These are phyloP conservation scores for Thalassiosira profunda DNA, from an alignment of 108 stramenopile genomes.

Conservation along the genomic window DNA sequence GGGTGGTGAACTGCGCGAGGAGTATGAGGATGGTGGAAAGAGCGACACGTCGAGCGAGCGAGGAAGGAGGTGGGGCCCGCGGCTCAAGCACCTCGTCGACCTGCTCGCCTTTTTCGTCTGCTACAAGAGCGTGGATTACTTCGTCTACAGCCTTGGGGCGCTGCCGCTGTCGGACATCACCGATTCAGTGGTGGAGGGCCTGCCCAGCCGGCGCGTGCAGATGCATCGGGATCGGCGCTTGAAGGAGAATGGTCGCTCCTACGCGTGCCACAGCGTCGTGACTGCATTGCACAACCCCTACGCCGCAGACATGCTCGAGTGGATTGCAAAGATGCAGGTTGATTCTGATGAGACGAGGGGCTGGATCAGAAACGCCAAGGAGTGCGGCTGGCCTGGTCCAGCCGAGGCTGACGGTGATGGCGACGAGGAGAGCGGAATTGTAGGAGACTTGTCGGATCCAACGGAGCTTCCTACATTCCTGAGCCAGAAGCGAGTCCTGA, in stretches of 20 bases:
- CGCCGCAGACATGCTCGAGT: not conserved
- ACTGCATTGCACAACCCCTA: no score
- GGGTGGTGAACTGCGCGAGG: not conserved
- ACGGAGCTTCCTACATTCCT: not conserved
- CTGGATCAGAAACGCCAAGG: not conserved
- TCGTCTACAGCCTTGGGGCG: not conserved
- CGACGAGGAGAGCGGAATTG: not conserved
- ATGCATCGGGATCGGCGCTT: not conserved
- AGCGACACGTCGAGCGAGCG: no score
- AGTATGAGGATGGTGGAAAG: not conserved
- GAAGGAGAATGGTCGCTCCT: not conserved
- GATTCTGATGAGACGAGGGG: not conserved
- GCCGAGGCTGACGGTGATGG: not conserved
- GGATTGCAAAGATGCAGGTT: not conserved
- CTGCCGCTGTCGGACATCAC: not conserved
- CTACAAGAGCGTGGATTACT: not conserved
- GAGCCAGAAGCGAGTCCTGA: not conserved
- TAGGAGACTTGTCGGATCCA: no score
- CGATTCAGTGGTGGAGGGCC: constrained; percentile 4
- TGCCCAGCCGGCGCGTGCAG: constrained; percentile 1
- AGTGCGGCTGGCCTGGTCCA: constrained; percentile 2
- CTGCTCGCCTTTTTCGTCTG: not conserved
- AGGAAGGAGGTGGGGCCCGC: constrained; percentile 6
- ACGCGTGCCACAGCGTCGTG: not conserved
- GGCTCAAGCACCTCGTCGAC: not conserved